Percentiles rank a stretch among this genome's conserved stretches.
phyloP scores from a whole-genome alignment of 352 stramenopile species.

The Sclerospora graminicola region DNA sequence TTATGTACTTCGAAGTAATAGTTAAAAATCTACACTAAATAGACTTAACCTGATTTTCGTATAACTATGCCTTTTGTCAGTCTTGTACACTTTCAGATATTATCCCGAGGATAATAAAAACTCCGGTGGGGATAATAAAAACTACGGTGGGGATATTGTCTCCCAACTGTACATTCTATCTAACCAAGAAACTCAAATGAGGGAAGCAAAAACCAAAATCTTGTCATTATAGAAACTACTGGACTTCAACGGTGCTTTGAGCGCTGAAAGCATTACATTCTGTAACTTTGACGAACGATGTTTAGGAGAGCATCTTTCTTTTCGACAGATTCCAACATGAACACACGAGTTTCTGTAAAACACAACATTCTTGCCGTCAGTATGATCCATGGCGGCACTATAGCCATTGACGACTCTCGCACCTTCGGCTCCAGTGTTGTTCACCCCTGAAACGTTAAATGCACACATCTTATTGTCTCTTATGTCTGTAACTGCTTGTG shows the following conservation, averaged over 20 bases:
- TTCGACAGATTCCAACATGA: constrained; percentile 44
- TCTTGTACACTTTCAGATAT: too few species aligned
- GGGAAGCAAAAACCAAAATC: too few species aligned
- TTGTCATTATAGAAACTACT: too few species aligned
- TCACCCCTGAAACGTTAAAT: constrained; percentile 53
- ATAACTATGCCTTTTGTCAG: too few species aligned
- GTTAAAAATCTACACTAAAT: constrained; percentile 16
- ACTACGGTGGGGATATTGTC: too few species aligned
- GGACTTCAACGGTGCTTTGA: too few species aligned
- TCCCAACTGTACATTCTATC: too few species aligned
- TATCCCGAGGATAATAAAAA: too few species aligned
- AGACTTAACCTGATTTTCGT: too few species aligned
- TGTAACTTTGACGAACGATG: constrained; percentile 37
- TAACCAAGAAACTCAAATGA: too few species aligned
- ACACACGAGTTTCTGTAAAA: constrained; percentile 57
- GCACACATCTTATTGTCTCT: constrained; percentile 49
- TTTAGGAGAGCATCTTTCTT: constrained; percentile 40
- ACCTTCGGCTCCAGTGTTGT: constrained; percentile 41
- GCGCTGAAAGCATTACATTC: too few species aligned
- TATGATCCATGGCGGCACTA: not conserved
- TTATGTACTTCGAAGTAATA: not conserved
- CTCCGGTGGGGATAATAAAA: too few species aligned
- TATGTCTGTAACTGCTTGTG: constrained; percentile 47
- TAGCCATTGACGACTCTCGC: constrained; percentile 1
- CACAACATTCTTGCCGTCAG: not conserved